Evolutionary conservation across 805 yeast genomes (phyloP), one percentile per base, ranked within the genome.

Genomic region (Ogataea pini): DNA sequence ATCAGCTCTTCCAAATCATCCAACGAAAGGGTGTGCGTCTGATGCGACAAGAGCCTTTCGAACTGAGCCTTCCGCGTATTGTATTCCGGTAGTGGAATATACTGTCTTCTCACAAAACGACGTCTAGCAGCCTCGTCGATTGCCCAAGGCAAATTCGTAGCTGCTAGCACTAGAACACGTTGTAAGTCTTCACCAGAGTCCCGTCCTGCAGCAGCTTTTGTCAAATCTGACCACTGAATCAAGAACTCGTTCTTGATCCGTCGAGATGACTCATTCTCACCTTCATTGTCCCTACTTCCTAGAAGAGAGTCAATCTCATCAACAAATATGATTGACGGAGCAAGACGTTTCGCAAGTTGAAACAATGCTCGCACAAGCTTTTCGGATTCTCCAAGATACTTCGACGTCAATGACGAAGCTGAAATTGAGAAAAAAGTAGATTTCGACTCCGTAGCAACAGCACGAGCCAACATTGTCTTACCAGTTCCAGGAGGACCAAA

Each of bases 401-500:
- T 86, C 14, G 97, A 89, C 2, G 96, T 86, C 52, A 92, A 74
- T 4, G 95, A 85, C 0, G 96, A 88, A 2, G 97, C 95, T 55
- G 92, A 85, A 27, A 92, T 90, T 19, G 94, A 82, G 67, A 92
- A 92, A 63, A 92, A 92, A 0, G 97, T 91, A 0, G 96, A 89
- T 50, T 86, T 84, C 7, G 96, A 86, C 70, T 94, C 98, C 2
- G 95, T 88, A 2, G 97, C 98, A 2, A 94, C 97, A 0, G 98
- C 96, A 54, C 96, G 76, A 0, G 97, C 97, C 56, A 92, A 77
- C 98, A 92, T 91, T 1, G 97, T 91, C 63, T 94, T 92, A 48
- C 98, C 98, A 0, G 98, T 92, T n/a, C 99, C 99, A 0, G 98
- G 97, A 2, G 99, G 98, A 0, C 99, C 99, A 72, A 90, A 92